Base-by-base conservation (phyloP, 768 basidiomycete species). In the Erythrobasidium yunnanense region DNA sequence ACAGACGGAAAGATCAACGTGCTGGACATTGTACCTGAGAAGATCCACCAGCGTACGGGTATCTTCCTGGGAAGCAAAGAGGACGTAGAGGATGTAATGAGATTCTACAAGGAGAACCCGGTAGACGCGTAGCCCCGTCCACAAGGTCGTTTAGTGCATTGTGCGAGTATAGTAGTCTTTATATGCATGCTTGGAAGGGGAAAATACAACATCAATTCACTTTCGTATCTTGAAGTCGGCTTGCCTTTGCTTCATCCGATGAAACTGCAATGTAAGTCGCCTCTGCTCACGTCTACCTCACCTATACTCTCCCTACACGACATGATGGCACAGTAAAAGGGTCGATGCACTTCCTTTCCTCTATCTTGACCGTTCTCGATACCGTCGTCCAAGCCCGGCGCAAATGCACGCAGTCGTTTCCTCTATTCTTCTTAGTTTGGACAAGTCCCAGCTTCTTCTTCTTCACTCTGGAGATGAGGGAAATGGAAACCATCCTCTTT, bases 1-100 rank as follows among this genome's bases (percentile, higher is more conserved):
- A 96, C 93, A 17, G 97, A 95, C 1, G 95, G 95, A 32, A 88
- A 83, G n/a, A 81, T 84, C 74, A 84, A 93, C 29, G 91, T 99
- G 73, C 80, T 99, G 50, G 95, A 99, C 73, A 86, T 99, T 68
- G 78, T 85, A 49, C 86, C 95, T 4, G 89, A 83, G 60, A 77
- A 75, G 71, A 95, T 96, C 68, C 95, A 99, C 74, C 87, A 95
- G 74, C 84, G 95, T 32, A 88, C 87, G 78, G 81, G 93, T 2
- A 87, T 97, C 25, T 99, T 91, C 80, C 79, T 99, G 29, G 95
- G 95, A 27, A 87, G 85, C 76, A 85, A 83, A 73, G 92, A 97
- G 62, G 95, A 99, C 74, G 90, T 99, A 32, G 78, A 81, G 74
- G 95, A 99, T 75, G 70, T 97, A 72, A 82, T 86, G 77, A 89